Conservation (phyloP, 345 rosid genomes). For the Ceriops zippeliana region DNA sequence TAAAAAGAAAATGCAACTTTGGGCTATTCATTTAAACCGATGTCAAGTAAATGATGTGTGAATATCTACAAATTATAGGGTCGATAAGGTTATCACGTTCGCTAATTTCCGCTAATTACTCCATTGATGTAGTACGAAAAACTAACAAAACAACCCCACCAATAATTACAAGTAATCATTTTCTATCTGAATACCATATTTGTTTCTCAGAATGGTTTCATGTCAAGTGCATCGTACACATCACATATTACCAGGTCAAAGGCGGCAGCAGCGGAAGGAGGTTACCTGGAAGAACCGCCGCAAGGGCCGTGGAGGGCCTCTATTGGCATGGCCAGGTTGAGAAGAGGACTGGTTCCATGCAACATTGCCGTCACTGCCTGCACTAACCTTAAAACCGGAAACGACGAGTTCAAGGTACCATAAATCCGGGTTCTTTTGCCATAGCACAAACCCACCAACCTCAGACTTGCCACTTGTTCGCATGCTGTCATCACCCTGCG, state of each 20-base stretch:
- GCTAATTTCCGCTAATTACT: too few relatives aligned
- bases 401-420: conserved; percentile 85
- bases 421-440: conserved; percentile 90
- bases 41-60: too few relatives aligned
- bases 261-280: not conserved
- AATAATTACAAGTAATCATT: too few relatives aligned
- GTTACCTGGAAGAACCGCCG: conserved; percentile 89
- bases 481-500: conserved; percentile 47
- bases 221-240: too few relatives aligned
- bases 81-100: too few relatives aligned
- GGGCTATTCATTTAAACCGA: too few relatives aligned
- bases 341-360: conserved; percentile 90
- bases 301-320: conserved; percentile 81
- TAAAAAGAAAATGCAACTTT: not conserved
- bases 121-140: too few relatives aligned
- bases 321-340: conserved; percentile 72
- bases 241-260: too few relatives aligned
- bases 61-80: too few relatives aligned
- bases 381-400: conserved; percentile 79
- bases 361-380: conserved; percentile 88
- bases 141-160: too few relatives aligned
- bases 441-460: conserved; percentile 82
- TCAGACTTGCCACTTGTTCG: conserved; percentile 48
- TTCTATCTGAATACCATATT: too few relatives aligned
- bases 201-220: too few relatives aligned